A percentile compares a stretch with the other conserved stretches of the same genome.
Evolutionary conservation across 2,329 filamentous ascomycete genomes (phyloP).

Genomic region (Fusarium sororula): DNA sequence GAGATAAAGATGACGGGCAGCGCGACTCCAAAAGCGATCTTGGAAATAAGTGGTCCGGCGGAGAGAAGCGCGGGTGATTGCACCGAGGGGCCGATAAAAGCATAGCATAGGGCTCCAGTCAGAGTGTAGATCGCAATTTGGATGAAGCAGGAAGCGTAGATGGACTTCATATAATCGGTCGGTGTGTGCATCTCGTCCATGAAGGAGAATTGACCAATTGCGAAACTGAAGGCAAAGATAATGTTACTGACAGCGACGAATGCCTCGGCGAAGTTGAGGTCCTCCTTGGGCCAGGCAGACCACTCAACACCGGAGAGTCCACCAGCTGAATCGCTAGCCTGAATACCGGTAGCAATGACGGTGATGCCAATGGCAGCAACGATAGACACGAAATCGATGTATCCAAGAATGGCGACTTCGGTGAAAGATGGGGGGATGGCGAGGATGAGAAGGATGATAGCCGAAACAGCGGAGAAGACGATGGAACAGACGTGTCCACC

Average conservation of each 20-base stretch:
- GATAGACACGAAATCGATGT: constrained; percentile 69
- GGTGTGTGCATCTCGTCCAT: constrained; percentile 40
- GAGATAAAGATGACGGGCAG: constrained; percentile 59
- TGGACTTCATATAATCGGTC: constrained; percentile 56
- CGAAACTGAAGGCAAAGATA: constrained; percentile 37
- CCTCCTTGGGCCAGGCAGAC: constrained; percentile 57
- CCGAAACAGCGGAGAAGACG: constrained; percentile 55
- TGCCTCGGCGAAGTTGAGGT: constrained; percentile 60
- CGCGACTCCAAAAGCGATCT: constrained; percentile 75
- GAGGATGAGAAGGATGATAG: constrained; percentile 55
- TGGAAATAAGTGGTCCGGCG: constrained; percentile 66
- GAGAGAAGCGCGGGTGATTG: constrained; percentile 74
- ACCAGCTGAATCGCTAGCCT: constrained; percentile 44
- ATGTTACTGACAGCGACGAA: constrained; percentile 73
- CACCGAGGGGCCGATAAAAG: constrained; percentile 71
- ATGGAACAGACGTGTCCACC: constrained; percentile 53
- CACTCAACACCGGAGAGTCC: constrained; percentile 48
- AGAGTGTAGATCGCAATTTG: constrained; percentile 73
- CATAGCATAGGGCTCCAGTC: constrained; percentile 74
- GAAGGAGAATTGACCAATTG: constrained; percentile 34
- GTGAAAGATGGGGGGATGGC: constrained; percentile 59
- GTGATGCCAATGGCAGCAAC: constrained; percentile 61
- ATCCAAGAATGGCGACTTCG: constrained; percentile 35
- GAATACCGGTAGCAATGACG: constrained; percentile 71
- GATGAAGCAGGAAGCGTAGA: constrained; percentile 68